These are phyloP conservation scores for Lycium ferocissimum DNA, from an alignment of 257 asterid species.

Conservation along the genomic window DNA sequence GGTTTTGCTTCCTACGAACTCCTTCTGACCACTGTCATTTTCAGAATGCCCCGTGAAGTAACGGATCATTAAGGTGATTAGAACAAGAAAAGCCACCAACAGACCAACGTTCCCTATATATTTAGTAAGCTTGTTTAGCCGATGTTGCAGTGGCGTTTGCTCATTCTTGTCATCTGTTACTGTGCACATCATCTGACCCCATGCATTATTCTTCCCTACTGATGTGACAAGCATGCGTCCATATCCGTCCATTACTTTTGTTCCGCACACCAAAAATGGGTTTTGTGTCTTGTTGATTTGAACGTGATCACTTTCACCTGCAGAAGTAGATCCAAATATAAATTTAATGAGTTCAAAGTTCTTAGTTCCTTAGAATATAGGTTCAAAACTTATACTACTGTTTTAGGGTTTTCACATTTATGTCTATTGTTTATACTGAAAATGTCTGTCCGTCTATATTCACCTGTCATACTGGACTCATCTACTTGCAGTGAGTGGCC, in stretches of 20 bases:
- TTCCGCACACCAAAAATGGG: conserved; percentile 46
- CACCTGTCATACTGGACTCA: conserved; percentile 51
- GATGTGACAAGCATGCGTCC: conserved; percentile 40
- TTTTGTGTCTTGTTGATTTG: conserved; percentile 11
- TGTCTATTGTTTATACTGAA: background rate
- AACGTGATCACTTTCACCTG: conserved; percentile 45
- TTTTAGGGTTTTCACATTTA: background rate
- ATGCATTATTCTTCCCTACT: conserved; percentile 43
- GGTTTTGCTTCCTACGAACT: conserved; percentile 28
- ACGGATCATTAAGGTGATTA: conserved; percentile 28
- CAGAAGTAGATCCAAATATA: background rate
- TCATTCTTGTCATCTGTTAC: conserved; percentile 29
- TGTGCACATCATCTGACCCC: conserved; percentile 51
- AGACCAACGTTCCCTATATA: conserved; percentile 31
- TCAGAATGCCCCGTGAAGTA: conserved; percentile 31
- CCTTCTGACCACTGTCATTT: conserved; percentile 22
- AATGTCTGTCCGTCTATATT: background rate
- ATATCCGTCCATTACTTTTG: conserved; percentile 46
- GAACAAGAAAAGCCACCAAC: conserved; percentile 16
- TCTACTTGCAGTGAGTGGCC: conserved; percentile 53
- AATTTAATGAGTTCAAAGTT: background rate
- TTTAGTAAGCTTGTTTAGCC: conserved; percentile 27
- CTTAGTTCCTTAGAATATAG: background rate
- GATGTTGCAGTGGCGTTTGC: conserved; percentile 27
- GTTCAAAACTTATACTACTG: background rate